A percentile compares a stretch with the other conserved stretches of the same genome.
phyloP scores from a whole-genome alignment of 208 protist species.

The Crithidia fasciculata region DNA sequence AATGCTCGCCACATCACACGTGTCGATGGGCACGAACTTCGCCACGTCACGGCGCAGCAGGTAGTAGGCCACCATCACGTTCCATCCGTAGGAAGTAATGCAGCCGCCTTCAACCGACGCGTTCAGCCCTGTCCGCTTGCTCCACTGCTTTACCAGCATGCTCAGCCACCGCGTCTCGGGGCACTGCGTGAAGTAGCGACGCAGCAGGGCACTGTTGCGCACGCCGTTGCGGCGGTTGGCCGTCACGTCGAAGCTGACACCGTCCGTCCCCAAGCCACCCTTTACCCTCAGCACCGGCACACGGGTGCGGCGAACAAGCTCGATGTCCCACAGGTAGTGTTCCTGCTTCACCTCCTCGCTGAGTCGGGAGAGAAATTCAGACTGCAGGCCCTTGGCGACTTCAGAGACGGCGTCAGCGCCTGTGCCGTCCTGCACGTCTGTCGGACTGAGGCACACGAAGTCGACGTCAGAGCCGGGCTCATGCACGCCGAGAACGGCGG shows the following conservation, averaged over 20 bases:
- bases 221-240: constrained; percentile 82
- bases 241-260: constrained; percentile 83
- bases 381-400: constrained; percentile 68
- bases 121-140: constrained; percentile 82
- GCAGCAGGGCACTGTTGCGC: constrained; percentile 84
- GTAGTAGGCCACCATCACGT: constrained; percentile 88
- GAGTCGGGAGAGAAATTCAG: constrained; percentile 57
- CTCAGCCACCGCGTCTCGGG: constrained; percentile 74
- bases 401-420: constrained; percentile 68
- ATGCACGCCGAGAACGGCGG: constrained; percentile 74
- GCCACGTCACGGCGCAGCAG: constrained; percentile 61
- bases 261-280: constrained; percentile 8
- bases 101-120: constrained; percentile 62
- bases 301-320: constrained; percentile 82
- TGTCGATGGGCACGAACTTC: constrained; percentile 54
- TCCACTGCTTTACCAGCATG: constrained; percentile 87
- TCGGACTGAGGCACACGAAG: constrained; percentile 65
- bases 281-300: constrained; percentile 84
- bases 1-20: constrained; percentile 59
- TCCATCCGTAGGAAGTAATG: constrained; percentile 91
- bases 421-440: constrained; percentile 48
- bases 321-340: constrained; percentile 58
- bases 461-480: constrained; percentile 79
- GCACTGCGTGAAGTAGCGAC: constrained; percentile 70
- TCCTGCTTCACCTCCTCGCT: constrained; percentile 31